Evolutionary conservation across 2,329 filamentous ascomycete species (phyloP).

Genomic region (Leptosphaerulina australis): DNA sequence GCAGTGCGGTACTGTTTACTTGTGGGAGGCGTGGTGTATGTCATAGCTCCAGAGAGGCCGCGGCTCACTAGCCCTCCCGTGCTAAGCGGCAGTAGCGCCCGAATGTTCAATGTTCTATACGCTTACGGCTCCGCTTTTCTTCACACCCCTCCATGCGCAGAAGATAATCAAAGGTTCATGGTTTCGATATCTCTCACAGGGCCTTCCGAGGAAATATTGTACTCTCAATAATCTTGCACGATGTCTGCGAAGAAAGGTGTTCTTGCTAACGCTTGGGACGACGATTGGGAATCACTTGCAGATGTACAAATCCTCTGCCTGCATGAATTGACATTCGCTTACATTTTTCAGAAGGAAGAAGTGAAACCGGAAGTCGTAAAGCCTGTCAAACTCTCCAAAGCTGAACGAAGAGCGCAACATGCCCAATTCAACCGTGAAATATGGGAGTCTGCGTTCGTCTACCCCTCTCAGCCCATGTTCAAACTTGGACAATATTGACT

Average conservation of each 20-base stretch:
- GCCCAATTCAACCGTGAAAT: slow-evolving; percentile 81
- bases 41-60: slow-evolving; percentile 19
- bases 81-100: slow-evolving; percentile 17
- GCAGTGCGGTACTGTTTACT: neutral
- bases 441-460: slow-evolving; percentile 83
- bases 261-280: slow-evolving; percentile 75
- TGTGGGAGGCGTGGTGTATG: slow-evolving; percentile 3
- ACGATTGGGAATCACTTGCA: slow-evolving; percentile 84
- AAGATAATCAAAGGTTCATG: neutral
- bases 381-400: slow-evolving; percentile 65
- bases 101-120: slow-evolving; percentile 17
- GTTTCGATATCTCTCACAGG: neutral
- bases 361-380: slow-evolving; percentile 46
- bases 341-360: slow-evolving; percentile 44
- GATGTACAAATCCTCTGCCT: slow-evolving; percentile 60
- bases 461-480: neutral
- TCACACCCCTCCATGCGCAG: slow-evolving; percentile 14
- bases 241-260: slow-evolving; percentile 50
- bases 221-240: slow-evolving; percentile 2
- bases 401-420: slow-evolving; percentile 80
- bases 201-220: neutral
- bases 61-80: slow-evolving; percentile 19
- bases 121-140: slow-evolving; percentile 18
- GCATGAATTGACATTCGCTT: slow-evolving; percentile 19
- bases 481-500: slow-evolving; percentile 22